Evolutionary conservation across 1,284 basidiomycete genomes (phyloP).

Genomic region (Cutaneotrichosporon sp.): DNA sequence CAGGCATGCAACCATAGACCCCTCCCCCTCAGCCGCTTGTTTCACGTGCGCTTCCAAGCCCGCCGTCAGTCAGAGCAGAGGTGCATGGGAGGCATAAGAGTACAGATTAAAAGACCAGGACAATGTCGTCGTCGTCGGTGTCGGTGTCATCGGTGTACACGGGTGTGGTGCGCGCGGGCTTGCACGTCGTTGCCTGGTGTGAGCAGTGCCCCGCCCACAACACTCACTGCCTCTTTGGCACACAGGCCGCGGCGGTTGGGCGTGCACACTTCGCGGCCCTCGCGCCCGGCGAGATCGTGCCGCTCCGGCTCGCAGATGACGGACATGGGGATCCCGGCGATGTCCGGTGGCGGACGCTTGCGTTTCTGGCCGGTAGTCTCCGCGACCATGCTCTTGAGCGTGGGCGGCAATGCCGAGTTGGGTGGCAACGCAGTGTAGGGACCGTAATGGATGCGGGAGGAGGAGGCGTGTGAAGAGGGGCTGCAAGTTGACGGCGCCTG

Average conservation of each 20-base stretch:
- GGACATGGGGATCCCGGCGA: conserved; percentile 12
- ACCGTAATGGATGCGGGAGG: too few species aligned
- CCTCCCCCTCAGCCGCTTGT: background rate
- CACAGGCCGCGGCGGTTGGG: background rate
- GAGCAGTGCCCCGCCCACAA: background rate
- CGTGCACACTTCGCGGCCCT: background rate
- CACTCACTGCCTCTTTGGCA: background rate
- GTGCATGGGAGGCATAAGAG: background rate
- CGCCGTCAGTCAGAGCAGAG: too few species aligned
- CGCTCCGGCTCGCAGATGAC: background rate
- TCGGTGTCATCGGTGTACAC: background rate
- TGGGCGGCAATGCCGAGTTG: background rate
- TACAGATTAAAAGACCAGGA: conserved; percentile 2
- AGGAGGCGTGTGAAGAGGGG: too few species aligned
- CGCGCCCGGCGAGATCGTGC: too few species aligned
- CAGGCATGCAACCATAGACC: conserved; percentile 19
- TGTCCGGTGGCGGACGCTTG: conserved; percentile 9
- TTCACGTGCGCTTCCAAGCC: too few species aligned
- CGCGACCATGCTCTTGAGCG: conserved; percentile 5
- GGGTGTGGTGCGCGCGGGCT: too few species aligned
- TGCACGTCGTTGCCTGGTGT: background rate
- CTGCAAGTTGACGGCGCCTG: too few species aligned
- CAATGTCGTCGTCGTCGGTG: conserved; percentile 12
- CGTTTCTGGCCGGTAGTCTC: conserved; percentile 9
- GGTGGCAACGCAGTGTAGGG: too few species aligned